phyloP scores from a whole-genome alignment of 345 rosid species.

The Excoecaria cochinchinensis region DNA sequence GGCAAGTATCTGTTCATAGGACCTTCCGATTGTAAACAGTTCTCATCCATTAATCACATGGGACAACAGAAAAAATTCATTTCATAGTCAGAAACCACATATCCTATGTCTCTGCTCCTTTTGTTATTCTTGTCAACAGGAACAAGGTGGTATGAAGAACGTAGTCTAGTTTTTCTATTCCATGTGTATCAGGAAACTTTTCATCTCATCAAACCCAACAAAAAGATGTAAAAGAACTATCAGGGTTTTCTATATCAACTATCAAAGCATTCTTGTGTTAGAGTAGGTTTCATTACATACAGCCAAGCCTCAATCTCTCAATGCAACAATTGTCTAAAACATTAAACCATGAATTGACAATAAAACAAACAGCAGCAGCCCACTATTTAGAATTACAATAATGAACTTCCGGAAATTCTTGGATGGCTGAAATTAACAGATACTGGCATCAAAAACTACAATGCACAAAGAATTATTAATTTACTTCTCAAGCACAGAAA shows the following conservation, averaged over 20 bases:
- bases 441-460: not conserved
- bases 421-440: not conserved
- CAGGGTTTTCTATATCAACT: not conserved
- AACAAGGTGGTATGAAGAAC: not conserved
- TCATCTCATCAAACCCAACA: not conserved
- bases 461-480: not conserved
- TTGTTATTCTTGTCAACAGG: not conserved
- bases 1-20: not conserved
- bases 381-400: not conserved
- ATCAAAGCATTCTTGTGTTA: not conserved
- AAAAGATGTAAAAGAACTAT: not conserved
- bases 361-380: not conserved
- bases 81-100: not conserved
- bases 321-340: not conserved
- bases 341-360: not conserved
- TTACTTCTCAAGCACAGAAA: constrained; percentile 11
- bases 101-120: not conserved
- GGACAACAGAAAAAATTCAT: too few relatives aligned
- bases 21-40: not conserved
- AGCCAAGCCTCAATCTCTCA: not conserved
- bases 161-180: not conserved
- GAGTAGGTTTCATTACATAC: not conserved
- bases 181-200: not conserved
- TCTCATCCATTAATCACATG: not conserved
- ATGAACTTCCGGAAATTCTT: not conserved